Conservation (phyloP, 495 filamentous ascomycete species). For the Letharia columbiana region DNA sequence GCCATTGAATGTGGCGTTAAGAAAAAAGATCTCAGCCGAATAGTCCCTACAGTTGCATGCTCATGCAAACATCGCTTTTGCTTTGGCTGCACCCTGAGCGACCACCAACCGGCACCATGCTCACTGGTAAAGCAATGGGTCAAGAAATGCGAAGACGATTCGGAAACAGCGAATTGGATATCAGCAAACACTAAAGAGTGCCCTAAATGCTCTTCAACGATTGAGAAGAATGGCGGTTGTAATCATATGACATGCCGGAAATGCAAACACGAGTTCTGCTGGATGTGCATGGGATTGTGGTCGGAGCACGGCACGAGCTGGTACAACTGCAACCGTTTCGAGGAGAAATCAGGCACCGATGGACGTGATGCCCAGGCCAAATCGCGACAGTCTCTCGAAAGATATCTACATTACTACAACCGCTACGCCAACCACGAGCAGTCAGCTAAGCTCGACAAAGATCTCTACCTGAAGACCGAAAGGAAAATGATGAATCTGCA, state of each 20-base stretch:
- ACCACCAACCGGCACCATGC: slow-evolving; percentile 92
- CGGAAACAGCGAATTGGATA: slow-evolving; percentile 98
- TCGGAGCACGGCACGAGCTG: slow-evolving; percentile 98
- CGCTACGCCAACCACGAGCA: slow-evolving; percentile 98
- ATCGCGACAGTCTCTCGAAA: slow-evolving; percentile 79
- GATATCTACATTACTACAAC: slow-evolving; percentile 98
- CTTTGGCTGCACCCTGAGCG: slow-evolving; percentile 86
- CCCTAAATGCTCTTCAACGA: slow-evolving; percentile 88
- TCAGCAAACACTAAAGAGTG: slow-evolving; percentile 98
- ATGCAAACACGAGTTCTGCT: slow-evolving; percentile 98
- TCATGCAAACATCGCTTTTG: slow-evolving; percentile 80
- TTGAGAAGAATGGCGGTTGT: slow-evolving; percentile 98
- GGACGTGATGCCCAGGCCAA: slow-evolving; percentile 84
- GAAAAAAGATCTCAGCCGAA: slow-evolving; percentile 67
- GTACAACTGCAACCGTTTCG: slow-evolving; percentile 98
- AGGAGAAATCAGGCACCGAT: slow-evolving; percentile 87
- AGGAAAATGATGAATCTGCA: slow-evolving; percentile 98
- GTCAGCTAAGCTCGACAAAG: slow-evolving; percentile 92
- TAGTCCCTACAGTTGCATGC: slow-evolving; percentile 86
- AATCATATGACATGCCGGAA: slow-evolving; percentile 99
- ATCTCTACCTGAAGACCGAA: slow-evolving; percentile 90
- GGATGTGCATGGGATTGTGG: slow-evolving; percentile 99
- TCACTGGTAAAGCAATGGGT: slow-evolving; percentile 89
- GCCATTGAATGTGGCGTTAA: slow-evolving; percentile 84
- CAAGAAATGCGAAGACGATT: slow-evolving; percentile 97